phyloP scores from a whole-genome alignment of 1,284 basidiomycete genomes.

The Moesziomyces sp. region DNA sequence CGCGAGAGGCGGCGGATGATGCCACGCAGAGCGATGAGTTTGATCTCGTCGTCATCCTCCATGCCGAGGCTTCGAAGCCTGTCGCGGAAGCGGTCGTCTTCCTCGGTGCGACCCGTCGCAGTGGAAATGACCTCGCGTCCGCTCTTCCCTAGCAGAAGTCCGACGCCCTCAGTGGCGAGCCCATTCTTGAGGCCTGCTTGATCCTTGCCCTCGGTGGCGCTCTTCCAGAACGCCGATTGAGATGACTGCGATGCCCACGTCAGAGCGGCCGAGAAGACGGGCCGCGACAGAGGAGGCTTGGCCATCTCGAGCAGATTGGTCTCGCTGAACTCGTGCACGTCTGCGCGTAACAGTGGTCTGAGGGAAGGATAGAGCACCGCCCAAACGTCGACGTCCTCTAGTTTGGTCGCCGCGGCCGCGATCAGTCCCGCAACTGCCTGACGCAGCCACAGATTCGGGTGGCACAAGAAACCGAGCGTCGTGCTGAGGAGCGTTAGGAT shows the following conservation, averaged over 20 bases:
- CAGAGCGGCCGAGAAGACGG: conserved; percentile 83
- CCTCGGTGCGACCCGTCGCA: conserved; percentile 65
- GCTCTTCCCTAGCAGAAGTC: conserved; percentile 46
- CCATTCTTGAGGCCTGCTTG: conserved; percentile 49
- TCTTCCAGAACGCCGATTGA: conserved; percentile 58
- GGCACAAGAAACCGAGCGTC: conserved; percentile 87
- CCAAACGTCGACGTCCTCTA: conserved; percentile 80
- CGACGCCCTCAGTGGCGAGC: conserved; percentile 51
- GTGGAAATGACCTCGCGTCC: conserved; percentile 28
- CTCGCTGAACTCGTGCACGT: conserved; percentile 82
- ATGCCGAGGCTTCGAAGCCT: conserved; percentile 85
- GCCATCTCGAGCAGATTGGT: conserved; percentile 78
- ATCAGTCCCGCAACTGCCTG: conserved; percentile 89
- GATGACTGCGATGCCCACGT: conserved; percentile 80
- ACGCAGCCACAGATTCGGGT: conserved; percentile 98
- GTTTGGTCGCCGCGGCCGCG: conserved; percentile 81
- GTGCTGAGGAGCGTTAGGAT: conserved; percentile 92
- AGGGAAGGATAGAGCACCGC: conserved; percentile 93
- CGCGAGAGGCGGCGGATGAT: conserved; percentile 74
- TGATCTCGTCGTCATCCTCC: conserved; percentile 80
- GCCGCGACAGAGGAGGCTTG: conserved; percentile 77
- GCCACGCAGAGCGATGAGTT: conserved; percentile 84
- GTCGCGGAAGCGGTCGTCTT: conserved; percentile 79
- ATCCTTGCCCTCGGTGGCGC: conserved; percentile 23
- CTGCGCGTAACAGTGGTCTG: conserved; percentile 84